Base-by-base conservation (phyloP, 805 yeast genomes). In the Candida krabiensis region DNA sequence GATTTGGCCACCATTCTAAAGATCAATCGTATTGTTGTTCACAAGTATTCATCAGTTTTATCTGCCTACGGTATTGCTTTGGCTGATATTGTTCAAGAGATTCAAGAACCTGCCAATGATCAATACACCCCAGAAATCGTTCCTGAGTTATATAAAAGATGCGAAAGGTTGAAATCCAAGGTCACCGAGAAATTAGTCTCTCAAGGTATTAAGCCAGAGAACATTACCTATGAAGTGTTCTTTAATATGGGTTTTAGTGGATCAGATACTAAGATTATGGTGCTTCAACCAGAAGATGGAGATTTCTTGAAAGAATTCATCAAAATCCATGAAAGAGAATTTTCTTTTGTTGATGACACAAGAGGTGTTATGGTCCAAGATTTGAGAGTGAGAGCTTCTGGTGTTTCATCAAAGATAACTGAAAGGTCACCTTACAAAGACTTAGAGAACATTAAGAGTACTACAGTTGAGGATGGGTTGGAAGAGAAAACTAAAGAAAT, bases 241-340 rank as follows among this genome's bases (percentile, higher is more conserved):
- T 64, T 86, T 43, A 86, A 86, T 55, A 66, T 86, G 70, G 71
- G 89, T 50, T 86, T 83, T 55, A 75, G 74, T 41, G 95, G 95
- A 7, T 80, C 91, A 19, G 95, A 86, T 52, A 81, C 93, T 3
- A 77, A 81, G 29, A 60, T 86, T 44, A 80, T 86, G 80, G 72
- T 83, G 8, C 62, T 60, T 15, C 61, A 61, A 30, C 58, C 51
- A 30, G 28, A 27, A 8, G 56, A 48, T 6, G 37, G 37, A 11
- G 61, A 64, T 19, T 74, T 70, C 46, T 49, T 56, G 12, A 49
- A 56, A 14, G 64, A 67, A 35, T 83, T 82, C 50, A 59, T 72
- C 21, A 62, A 63, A n/a, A 61, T 64, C 30, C 89, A 83, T 49
- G 64, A 71, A 46, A 69, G 75, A 43, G 88, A 83, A 56, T 83